Conservation (phyloP, 495 filamentous ascomycete genomes). For the Penicillium argentinense region DNA sequence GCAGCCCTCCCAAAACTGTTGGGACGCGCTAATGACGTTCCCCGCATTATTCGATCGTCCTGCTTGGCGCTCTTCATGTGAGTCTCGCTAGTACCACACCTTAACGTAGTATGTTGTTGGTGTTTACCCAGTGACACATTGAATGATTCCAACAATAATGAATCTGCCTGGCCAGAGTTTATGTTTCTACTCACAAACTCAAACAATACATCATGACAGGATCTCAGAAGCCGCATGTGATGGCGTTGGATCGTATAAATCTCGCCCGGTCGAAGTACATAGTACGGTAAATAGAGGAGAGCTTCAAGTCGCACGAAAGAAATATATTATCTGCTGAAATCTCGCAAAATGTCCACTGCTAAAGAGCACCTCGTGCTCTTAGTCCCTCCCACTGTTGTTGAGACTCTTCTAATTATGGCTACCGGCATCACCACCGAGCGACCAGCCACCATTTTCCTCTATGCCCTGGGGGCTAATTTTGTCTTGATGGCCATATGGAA, state of each 20-base stretch:
- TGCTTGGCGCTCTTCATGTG: slow-evolving; percentile 9
- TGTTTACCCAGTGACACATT: background rate
- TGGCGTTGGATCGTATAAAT: too few species aligned
- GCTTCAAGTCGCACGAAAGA: too few species aligned
- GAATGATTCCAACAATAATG: too few species aligned
- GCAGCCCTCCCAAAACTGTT: slow-evolving; percentile 5
- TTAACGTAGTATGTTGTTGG: background rate
- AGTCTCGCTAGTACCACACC: background rate
- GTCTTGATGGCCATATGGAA: slow-evolving; percentile 40
- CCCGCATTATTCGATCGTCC: slow-evolving; percentile 13
- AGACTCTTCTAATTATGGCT: slow-evolving; percentile 5
- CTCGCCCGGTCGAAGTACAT: too few species aligned
- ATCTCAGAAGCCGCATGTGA: too few species aligned
- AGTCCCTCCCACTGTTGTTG: slow-evolving; percentile 7
- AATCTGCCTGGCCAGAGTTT: too few species aligned
- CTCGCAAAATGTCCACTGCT: slow-evolving; percentile 6
- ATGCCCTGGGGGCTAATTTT: slow-evolving; percentile 27
- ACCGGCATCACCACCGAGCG: slow-evolving; percentile 5
- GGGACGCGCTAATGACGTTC: slow-evolving; percentile 12
- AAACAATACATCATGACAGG: too few species aligned
- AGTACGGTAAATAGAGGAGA: too few species aligned
- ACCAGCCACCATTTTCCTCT: slow-evolving; percentile 17
- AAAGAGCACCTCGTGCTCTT: slow-evolving; percentile 6
- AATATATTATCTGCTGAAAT: too few species aligned
- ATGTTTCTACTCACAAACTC: too few species aligned